Base-by-base conservation (phyloP, 306 rosid species). In the Datisca glomerata region DNA sequence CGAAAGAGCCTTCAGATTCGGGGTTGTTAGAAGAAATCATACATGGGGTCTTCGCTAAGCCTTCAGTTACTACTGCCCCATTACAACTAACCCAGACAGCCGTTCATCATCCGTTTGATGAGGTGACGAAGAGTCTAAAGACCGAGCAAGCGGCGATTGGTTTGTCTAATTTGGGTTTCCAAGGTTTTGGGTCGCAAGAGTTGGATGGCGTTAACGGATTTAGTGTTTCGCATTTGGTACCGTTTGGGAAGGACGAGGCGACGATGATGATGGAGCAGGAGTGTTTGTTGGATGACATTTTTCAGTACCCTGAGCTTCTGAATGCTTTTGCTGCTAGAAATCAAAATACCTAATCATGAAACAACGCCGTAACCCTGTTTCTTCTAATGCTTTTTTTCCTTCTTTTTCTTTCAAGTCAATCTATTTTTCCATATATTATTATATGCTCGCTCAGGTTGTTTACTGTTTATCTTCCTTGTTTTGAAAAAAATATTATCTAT, bases 11-110 rank as follows among this genome's bases (percentile, higher is more conserved):
- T 1, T 67, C 89, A 0, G 74, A 68, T 57, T 79, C 93, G 1
- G 97, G 97, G 0, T 46, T 87, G 49, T 37, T 87, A 51, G 85
- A 87, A 32, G 97, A 87, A 49, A 65, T 83, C 2, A 89, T 87
- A 9, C 61, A 60, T 1, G 70, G 60, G 20, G 83, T 71, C 24
- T 70, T 83, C 19, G 76, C 80, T 0, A 73, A 71, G 21, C 44
- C 81, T 1, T 51, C 60, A 14, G n/a, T n/a, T n/a, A n/a, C n/a
- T n/a, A n/a, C n/a, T n/a, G n/a, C n/a, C n/a, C n/a, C n/a, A n/a
- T n/a, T n/a, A n/a, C n/a, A n/a, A n/a, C n/a, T n/a, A n/a, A n/a
- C n/a, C n/a, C n/a, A n/a, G n/a, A n/a, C n/a, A n/a, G n/a, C n/a
- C n/a, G n/a, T n/a, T n/a, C n/a, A n/a, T n/a, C n/a, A n/a, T n/a